Conservation (phyloP, 805 yeast genomes). For the Ogataea pignaliae region DNA sequence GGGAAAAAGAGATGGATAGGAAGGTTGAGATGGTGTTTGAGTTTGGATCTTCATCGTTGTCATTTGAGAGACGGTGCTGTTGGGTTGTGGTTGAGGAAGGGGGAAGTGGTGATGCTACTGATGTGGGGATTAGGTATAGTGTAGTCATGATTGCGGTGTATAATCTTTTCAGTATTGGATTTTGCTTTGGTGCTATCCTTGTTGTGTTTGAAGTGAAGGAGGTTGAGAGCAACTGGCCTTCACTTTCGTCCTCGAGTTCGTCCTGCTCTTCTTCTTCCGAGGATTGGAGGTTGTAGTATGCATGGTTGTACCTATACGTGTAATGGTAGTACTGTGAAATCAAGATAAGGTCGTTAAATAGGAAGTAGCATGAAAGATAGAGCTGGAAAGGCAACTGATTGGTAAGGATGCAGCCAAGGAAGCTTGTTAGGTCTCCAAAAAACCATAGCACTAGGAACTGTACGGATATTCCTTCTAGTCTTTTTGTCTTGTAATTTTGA, state of each 20-base stretch:
- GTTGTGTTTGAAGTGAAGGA: background rate
- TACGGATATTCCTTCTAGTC: slow-evolving; percentile 29
- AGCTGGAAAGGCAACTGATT: slow-evolving; percentile 79
- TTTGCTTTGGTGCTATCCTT: background rate
- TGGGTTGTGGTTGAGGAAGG: too few species aligned
- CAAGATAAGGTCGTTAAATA: slow-evolving; percentile 64
- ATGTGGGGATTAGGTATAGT: too few species aligned
- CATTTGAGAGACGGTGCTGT: too few species aligned
- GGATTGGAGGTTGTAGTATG: background rate
- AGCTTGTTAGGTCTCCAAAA: slow-evolving; percentile 30
- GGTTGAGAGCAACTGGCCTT: background rate
- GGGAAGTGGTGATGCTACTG: too few species aligned
- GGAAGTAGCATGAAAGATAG: slow-evolving; percentile 65
- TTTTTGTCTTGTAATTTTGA: slow-evolving; percentile 28
- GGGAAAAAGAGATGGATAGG: background rate
- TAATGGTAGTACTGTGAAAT: slow-evolving; percentile 73
- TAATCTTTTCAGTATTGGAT: background rate
- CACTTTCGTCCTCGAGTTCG: too few species aligned
- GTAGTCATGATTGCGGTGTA: too few species aligned
- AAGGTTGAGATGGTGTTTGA: too few species aligned
- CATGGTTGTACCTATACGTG: slow-evolving; percentile 19
- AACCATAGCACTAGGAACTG: slow-evolving; percentile 30
- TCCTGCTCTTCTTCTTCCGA: too few species aligned
- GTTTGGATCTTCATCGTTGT: too few species aligned
- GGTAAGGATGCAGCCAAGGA: slow-evolving; percentile 72